Evolutionary conservation across 2,329 filamentous ascomycete species (phyloP), one percentile per base, ranked within the genome.

Genomic region (Monascus ruber): DNA sequence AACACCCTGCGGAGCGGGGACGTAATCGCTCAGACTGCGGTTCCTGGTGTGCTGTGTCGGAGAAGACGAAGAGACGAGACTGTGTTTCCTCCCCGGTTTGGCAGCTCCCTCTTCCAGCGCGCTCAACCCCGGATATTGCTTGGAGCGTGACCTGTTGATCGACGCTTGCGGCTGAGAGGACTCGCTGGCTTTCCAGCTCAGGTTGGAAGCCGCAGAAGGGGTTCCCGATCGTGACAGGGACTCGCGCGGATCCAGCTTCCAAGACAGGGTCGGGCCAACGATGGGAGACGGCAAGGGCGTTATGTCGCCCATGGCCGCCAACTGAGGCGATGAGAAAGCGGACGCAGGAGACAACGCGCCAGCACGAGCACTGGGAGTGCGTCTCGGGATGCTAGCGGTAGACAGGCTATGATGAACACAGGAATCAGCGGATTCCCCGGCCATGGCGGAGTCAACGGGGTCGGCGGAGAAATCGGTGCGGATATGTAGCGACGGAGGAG

Each of bases 1-100:
- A 33, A 78, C 71, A 47, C 81, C 68, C 8, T 52, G 51, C 4
- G 76, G 67, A 39, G 91, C 83, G 2, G 87, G 86, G 0, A 79
- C 73, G 60, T 94, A 94, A 47, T 95, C 88, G 65, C 87, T 94
- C 25, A 91, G 68, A 60, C 88, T 95, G 51, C 88, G 75, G 58
- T 91, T 87, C 42, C 84, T 76, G 8, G 69, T 68, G 58, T 85
- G 83, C 9, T 50, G 59, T 40, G 47, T 51, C 31, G 50, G 26
- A 54, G 29, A 31, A 31, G 29, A 31, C 8, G 29, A 31, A 31
- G 29, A 31, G 11, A 25, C n/a, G 24, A 35, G 17, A 17, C 17
- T 5, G 6, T 54, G 37, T 42, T 48, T 51, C 38, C 43, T 39
- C 39, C 49, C 45, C 29, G 44, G 43, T 24, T 47, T 45, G 26